Conservation (phyloP, 306 rosid species). For the Benincasa hispida region DNA sequence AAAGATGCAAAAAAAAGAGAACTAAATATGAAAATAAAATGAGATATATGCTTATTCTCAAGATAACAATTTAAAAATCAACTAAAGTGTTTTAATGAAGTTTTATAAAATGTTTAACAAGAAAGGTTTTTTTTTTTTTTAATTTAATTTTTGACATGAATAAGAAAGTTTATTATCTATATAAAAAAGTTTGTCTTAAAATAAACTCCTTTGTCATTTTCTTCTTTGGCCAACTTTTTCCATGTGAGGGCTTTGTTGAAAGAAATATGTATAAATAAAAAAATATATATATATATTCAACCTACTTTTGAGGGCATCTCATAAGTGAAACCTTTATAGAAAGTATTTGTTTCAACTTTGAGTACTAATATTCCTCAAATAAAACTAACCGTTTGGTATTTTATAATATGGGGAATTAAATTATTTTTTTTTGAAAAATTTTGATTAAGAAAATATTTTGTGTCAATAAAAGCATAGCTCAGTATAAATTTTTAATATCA, state of each 20-base stretch:
- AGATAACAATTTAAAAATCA: too few species aligned
- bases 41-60: too few species aligned
- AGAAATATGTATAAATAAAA: background rate
- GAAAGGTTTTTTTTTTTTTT: too few species aligned
- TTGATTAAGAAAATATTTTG: background rate
- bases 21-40: too few species aligned
- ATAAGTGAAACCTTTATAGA: background rate
- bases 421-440: too few species aligned
- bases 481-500: too few species aligned
- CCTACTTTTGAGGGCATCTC: background rate
- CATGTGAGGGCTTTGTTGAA: background rate
- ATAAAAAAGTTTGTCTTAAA: background rate
- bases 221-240: background rate
- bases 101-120: too few species aligned
- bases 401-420: background rate
- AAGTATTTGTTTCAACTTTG: background rate
- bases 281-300: background rate
- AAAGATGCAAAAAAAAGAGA: too few species aligned
- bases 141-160: too few species aligned
- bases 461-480: too few species aligned
- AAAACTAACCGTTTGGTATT: background rate
- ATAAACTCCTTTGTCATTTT: background rate
- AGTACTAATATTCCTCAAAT: background rate
- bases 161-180: background rate
- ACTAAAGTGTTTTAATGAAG: too few species aligned